Percentiles rank a stretch among this genome's conserved stretches.
Evolutionary conservation across 495 filamentous ascomycete species (phyloP).

Genomic region (Xylaria grammica): DNA sequence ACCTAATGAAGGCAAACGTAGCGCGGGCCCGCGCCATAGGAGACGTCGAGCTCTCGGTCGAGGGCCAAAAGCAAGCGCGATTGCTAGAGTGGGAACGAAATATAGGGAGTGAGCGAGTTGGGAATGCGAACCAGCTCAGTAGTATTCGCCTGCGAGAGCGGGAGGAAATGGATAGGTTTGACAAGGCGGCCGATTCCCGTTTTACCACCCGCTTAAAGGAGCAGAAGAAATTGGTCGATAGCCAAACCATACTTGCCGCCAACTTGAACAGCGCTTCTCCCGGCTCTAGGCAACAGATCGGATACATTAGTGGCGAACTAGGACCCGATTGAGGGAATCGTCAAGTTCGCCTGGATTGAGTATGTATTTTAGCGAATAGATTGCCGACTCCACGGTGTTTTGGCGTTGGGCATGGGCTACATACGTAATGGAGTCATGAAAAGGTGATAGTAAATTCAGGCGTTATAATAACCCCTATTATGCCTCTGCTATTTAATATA

Average conservation of each 20-base stretch:
- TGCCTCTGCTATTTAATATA: no score
- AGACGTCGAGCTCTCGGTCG: slow-evolving; percentile 46
- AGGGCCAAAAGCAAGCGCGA: slow-evolving; percentile 39
- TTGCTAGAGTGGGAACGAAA: slow-evolving; percentile 46
- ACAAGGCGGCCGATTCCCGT: slow-evolving; percentile 42
- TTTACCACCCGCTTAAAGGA: slow-evolving; percentile 43
- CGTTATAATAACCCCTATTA: no score
- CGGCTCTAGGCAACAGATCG: slow-evolving; percentile 47
- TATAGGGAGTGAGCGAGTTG: slow-evolving; percentile 40
- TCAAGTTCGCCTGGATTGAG: not conserved
- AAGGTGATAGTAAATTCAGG: no score
- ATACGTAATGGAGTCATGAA: no score
- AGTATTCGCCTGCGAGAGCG: slow-evolving; percentile 47
- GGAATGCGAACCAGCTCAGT: slow-evolving; percentile 45
- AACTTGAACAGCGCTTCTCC: slow-evolving; percentile 41
- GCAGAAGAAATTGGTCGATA: slow-evolving; percentile 53
- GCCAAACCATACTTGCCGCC: slow-evolving; percentile 47
- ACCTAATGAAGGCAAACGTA: slow-evolving; percentile 45
- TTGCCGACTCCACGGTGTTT: not conserved
- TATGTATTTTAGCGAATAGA: not conserved
- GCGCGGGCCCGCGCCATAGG: slow-evolving; percentile 43
- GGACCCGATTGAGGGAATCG: not conserved
- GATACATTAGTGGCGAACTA: slow-evolving; percentile 47
- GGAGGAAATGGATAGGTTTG: slow-evolving; percentile 47
- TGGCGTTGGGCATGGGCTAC: not conserved